Conservation (phyloP, 169 alveolate genomes). For the Plasmodium knowlesi region DNA sequence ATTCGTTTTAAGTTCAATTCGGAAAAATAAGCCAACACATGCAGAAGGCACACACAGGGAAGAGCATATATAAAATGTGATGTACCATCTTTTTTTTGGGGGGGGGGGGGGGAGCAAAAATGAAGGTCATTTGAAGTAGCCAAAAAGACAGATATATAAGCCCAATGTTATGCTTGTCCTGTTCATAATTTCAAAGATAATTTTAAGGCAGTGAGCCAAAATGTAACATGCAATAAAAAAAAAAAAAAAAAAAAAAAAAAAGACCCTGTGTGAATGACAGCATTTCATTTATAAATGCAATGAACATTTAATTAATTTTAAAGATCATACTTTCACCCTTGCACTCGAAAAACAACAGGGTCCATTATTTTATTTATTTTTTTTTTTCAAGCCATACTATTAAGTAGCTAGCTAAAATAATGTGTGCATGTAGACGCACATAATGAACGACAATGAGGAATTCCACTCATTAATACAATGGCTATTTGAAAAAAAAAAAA, state of each 20-base stretch:
- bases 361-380: not conserved
- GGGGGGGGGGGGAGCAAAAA: no score
- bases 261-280: not conserved
- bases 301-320: conserved; percentile 7
- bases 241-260: not conserved
- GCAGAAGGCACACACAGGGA: not conserved
- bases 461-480: conserved; percentile 13
- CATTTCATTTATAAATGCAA: not conserved
- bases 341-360: conserved; percentile 20
- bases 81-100: not conserved
- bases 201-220: not conserved
- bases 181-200: not conserved
- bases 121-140: not conserved
- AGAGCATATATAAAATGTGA: not conserved
- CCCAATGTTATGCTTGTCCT: conserved; percentile 3
- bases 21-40: not conserved
- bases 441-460: not conserved
- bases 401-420: conserved; percentile 57
- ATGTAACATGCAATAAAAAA: conserved; percentile 28
- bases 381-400: conserved; percentile 12
- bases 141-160: not conserved
- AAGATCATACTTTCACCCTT: not conserved
- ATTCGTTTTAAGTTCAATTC: not conserved
- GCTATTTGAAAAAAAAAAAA: conserved; percentile 20
- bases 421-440: conserved; percentile 4